These are phyloP conservation scores for Gonium pectorale DNA, from an alignment of 139 green algal species.

Conservation along the genomic window DNA sequence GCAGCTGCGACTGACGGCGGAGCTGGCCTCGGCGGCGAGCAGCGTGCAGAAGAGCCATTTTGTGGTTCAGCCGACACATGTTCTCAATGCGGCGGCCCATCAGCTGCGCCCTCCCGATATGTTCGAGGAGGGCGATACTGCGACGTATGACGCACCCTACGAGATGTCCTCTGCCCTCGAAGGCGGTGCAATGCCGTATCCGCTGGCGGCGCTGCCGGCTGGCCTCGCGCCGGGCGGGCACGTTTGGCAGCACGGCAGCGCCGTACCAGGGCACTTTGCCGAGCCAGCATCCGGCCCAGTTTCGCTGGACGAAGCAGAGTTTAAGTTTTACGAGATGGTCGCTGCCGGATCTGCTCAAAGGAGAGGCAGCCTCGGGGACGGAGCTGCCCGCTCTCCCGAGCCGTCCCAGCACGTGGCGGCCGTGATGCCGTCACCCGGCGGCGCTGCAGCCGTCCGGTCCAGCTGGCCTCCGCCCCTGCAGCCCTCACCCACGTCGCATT, in stretches of 20 bases:
- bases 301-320: neutral
- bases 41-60: no score
- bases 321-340: neutral
- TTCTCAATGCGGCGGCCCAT: no score
- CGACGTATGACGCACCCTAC: neutral
- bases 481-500: neutral
- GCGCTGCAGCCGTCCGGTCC: neutral
- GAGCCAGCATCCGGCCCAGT: neutral
- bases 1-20: no score
- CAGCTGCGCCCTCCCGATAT: neutral
- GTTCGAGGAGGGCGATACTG: neutral
- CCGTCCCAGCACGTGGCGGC: no score
- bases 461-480: neutral
- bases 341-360: neutral
- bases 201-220: neutral
- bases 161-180: neutral
- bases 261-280: no score
- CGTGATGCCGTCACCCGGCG: no score
- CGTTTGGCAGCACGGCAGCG: no score
- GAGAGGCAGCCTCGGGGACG: neutral
- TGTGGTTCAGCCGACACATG: no score
- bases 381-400: neutral
- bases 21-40: no score
- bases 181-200: neutral
- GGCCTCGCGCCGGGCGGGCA: no score